Percentiles rank a stretch among this genome's conserved stretches.
These are phyloP conservation scores for Francoa sonchifolia DNA, from an alignment of 441 rosid genomes.

Conservation along the genomic window DNA sequence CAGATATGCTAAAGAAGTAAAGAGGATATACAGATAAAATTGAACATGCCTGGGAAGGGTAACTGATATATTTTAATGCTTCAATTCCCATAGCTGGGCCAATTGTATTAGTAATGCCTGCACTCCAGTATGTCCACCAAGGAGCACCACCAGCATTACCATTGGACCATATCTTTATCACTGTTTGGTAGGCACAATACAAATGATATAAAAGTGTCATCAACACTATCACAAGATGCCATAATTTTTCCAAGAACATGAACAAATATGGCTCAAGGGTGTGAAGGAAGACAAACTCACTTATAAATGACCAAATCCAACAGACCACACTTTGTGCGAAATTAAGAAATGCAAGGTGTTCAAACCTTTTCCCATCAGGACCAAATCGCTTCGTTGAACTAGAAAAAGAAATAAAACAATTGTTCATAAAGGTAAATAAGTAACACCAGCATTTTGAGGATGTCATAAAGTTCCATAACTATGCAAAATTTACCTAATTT, in stretches of 20 bases:
- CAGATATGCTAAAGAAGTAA: too few relatives aligned
- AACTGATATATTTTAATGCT: conserved; percentile 87
- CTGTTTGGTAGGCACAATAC: conserved; percentile 21
- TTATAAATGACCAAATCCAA: conserved; percentile 68
- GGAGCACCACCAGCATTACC: conserved; percentile 56
- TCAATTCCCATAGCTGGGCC: conserved; percentile 98
- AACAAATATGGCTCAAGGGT: neutral
- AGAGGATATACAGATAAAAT: neutral
- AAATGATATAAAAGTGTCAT: neutral
- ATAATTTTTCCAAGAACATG: neutral
- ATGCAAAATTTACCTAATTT: too few relatives aligned
- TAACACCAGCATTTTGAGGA: too few relatives aligned
- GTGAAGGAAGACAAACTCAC: conserved; percentile 29
- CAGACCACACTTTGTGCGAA: conserved; percentile 81
- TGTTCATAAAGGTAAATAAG: too few relatives aligned
- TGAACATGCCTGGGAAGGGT: conserved; percentile 78
- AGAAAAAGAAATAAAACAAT: neutral
- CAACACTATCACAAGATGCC: neutral
- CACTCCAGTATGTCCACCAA: conserved; percentile 93
- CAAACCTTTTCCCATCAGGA: conserved; percentile 69
- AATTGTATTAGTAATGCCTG: conserved; percentile 89
- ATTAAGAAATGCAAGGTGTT: conserved; percentile 77
- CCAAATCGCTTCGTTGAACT: conserved; percentile 86
- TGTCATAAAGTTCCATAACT: too few relatives aligned
- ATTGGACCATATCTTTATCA: conserved; percentile 85